Conservation (phyloP, 108 stramenopile genomes). For the Nitzschia palea region DNA sequence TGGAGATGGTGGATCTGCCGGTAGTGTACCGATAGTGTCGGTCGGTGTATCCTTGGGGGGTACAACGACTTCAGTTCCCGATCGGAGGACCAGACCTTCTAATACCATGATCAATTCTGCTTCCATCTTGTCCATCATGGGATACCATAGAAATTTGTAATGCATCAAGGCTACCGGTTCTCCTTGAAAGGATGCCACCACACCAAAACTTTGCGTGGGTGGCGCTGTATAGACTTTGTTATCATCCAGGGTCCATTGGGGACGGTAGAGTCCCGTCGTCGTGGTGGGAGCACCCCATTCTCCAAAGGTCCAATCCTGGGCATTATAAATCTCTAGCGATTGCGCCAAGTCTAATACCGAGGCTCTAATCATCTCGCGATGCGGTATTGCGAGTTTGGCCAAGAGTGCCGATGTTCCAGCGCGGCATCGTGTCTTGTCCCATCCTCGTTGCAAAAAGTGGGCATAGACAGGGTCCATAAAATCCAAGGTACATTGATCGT, state of each 20-base stretch:
- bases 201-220: conserved; percentile 28
- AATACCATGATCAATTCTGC: conserved; percentile 63
- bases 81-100: conserved; percentile 37
- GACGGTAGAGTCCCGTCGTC: neutral
- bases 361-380: neutral
- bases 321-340: neutral
- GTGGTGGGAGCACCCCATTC: conserved; percentile 4
- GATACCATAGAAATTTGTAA: conserved; percentile 35
- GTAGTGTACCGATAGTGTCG: neutral
- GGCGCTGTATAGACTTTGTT: conserved; percentile 9
- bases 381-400: conserved; percentile 8
- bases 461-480: conserved; percentile 36
- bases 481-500: conserved; percentile 26
- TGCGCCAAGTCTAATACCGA: conserved; percentile 16
- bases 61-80: conserved; percentile 1
- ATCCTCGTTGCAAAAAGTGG: conserved; percentile 23
- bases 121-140: conserved; percentile 6
- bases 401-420: neutral
- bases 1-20: too few species aligned
- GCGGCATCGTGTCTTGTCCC: neutral
- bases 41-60: neutral
- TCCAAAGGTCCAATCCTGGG: conserved; percentile 28
- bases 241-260: conserved; percentile 33
- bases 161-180: conserved; percentile 22
- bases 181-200: conserved; percentile 27